Conservation (phyloP, 1,284 basidiomycete genomes). For the Ceratobasidium sp. region DNA sequence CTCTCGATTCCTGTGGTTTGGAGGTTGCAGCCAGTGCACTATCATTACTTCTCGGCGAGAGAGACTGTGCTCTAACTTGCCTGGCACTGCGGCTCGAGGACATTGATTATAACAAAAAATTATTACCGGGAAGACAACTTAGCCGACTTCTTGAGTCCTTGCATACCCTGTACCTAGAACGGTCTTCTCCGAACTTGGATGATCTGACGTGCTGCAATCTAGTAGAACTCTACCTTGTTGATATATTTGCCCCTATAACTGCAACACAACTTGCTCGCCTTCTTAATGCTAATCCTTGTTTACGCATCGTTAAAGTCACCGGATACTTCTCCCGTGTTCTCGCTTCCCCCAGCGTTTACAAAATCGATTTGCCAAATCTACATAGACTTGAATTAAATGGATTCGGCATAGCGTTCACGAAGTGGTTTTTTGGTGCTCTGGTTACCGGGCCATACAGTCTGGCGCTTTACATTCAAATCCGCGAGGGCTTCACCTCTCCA, state of each 20-base stretch:
- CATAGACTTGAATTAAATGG: neutral
- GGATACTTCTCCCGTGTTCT: no score
- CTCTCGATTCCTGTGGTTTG: neutral
- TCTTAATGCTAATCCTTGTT: neutral
- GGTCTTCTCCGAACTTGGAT: neutral
- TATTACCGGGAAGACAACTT: neutral
- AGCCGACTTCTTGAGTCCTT: neutral
- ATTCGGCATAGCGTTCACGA: neutral
- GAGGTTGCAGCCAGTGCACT: neutral
- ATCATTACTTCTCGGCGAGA: neutral
- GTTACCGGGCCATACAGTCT: neutral
- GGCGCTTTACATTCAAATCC: neutral
- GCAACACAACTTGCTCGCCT: neutral
- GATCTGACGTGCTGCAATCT: neutral
- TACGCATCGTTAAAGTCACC: neutral
- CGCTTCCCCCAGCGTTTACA: no score
- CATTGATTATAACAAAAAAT: neutral
- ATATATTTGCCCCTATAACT: no score
- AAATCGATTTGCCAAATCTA: constrained; percentile 11
- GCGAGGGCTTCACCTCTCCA: neutral
- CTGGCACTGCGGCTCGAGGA: neutral
- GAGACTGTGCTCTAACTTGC: neutral
- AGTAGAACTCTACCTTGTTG: constrained; percentile 5
- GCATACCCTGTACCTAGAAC: neutral
- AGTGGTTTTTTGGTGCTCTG: neutral